Base-by-base conservation (phyloP, 2,329 filamentous ascomycete genomes). In the Pseudogymnoascus verrucosus region DNA sequence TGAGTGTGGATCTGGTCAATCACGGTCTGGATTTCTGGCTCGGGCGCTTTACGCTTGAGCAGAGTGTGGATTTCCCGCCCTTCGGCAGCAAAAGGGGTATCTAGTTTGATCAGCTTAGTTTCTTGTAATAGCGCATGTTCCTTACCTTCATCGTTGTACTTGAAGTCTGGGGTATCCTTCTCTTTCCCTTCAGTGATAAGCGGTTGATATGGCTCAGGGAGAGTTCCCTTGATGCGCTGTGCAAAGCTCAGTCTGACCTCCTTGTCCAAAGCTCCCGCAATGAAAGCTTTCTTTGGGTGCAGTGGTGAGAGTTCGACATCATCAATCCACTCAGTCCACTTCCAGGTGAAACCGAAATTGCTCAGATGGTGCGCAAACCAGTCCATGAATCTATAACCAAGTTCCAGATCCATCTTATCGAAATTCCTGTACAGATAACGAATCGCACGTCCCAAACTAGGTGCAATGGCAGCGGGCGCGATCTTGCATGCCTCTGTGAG, bases 301-400 rank as follows among this genome's bases (percentile, higher is more conserved):
- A 95, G 78, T 65, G 88, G 80, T 0, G 90, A 84, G 26, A 96
- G 82, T 47, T 86, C 82, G 14, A 96, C 86, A 73, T 98, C 92
- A 14, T 93, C 91, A 59, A 90, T 83, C 95, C 95, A 99, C 78
- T 99, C 95, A 14, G 89, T 88, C 95, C 95, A 99, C 77, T 98
- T 98, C 95, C 95, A 99, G 8, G 95, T 95, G 74, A 98, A 99
- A 62, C 96, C 95, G 74, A 99, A 99, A 78, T 99, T 99, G 78
- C 93, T 97, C 68, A 99, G 79, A 78, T 99, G 95, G 75, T 99
- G 95, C 16, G 93, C 85, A 73, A 99, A 99, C 95, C 95, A 99
- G 74, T 98, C 93, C 73, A 96, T 81, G 77, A 98, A 98, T 26
- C 95, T 86, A 71, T 93, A 89, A 63, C 81, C 84, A 47, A 99